Conservation (phyloP, 768 basidiomycete species). For the Termitomyces sp. region DNA sequence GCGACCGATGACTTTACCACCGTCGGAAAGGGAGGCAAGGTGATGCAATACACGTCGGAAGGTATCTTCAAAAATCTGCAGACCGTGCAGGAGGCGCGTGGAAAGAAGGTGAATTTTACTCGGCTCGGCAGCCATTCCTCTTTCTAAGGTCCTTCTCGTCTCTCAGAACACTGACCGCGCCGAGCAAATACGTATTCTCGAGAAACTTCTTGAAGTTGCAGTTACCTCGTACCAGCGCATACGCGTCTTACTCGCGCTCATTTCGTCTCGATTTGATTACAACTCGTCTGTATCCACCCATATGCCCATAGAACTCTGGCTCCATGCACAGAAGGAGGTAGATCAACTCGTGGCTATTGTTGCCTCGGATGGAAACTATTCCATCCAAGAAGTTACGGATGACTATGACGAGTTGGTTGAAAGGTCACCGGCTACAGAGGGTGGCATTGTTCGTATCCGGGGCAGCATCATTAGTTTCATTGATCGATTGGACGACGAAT, state of each 20-base stretch:
- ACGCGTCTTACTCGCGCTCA: slow-evolving; percentile 87
- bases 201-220: slow-evolving; percentile 81
- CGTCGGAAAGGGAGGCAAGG: slow-evolving; percentile 87
- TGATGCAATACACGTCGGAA: slow-evolving; percentile 75
- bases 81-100: slow-evolving; percentile 87
- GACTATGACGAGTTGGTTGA: slow-evolving; percentile 93
- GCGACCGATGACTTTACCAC: slow-evolving; percentile 75
- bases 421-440: slow-evolving; percentile 67
- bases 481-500: slow-evolving; percentile 96
- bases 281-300: slow-evolving; percentile 79
- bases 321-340: slow-evolving; percentile 79
- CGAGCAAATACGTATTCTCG: slow-evolving; percentile 90
- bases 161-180: slow-evolving; percentile 91
- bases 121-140: neutral
- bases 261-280: slow-evolving; percentile 96
- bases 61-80: slow-evolving; percentile 90
- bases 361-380: slow-evolving; percentile 63
- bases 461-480: slow-evolving; percentile 96
- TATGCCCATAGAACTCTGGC: slow-evolving; percentile 93
- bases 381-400: slow-evolving; percentile 78
- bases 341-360: slow-evolving; percentile 83
- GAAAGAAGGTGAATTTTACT: slow-evolving; percentile 74
- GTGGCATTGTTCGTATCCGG: slow-evolving; percentile 78
- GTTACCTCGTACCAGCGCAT: slow-evolving; percentile 89
- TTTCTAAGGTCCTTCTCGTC: neutral